Evolutionary conservation across 257 asterid genomes (phyloP), one percentile per base, ranked within the genome.

Genomic region (Solanum sejunctum): DNA sequence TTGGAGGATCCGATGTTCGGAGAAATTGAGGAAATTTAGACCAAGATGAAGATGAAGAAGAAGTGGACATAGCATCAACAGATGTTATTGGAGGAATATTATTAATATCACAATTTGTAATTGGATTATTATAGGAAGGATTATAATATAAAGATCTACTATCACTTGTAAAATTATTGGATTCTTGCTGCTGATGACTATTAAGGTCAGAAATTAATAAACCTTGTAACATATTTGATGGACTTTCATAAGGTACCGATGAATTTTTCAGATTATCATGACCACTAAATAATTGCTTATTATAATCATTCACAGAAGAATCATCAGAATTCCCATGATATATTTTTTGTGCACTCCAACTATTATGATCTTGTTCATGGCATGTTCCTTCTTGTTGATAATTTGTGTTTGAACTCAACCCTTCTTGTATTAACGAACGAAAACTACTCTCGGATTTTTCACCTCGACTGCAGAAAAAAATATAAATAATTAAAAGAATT

Each of bases 1-100:
- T 91, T 16, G 95, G 87, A 45, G 92, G 92, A 10, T 41, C 17
- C 7, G 96, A 90, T 5, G 86, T 83, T 77, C 90, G 88, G 58
- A 91, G 18, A 85, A 92, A 92, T 84, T 88, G 92, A 45, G 92
- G 95, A 81, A 88, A 92, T 55, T 92, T 94, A 26, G 90, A 88
- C 92, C 91, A 89, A 10, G 92, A 79, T 8, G 93, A 88, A 23
- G 85, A 45, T 18, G 90, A 86, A 89, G 90, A 89, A 3, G 92
- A 73, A 18, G 94, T 89, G 45, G 85, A 43, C 58, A 51, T 82
- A 17, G 28, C 57, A 88, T 56, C 83, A 89, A 79, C 52, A 60
- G 85, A 12, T 87, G 80, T 18, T 11, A 36, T 36, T 4, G 69
- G 47, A 12, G 66, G 66, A 58, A 58, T 58, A 58, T 86, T 73